Evolutionary conservation across 352 stramenopile genomes (phyloP).

Genomic region (Globisporangium irregulare): DNA sequence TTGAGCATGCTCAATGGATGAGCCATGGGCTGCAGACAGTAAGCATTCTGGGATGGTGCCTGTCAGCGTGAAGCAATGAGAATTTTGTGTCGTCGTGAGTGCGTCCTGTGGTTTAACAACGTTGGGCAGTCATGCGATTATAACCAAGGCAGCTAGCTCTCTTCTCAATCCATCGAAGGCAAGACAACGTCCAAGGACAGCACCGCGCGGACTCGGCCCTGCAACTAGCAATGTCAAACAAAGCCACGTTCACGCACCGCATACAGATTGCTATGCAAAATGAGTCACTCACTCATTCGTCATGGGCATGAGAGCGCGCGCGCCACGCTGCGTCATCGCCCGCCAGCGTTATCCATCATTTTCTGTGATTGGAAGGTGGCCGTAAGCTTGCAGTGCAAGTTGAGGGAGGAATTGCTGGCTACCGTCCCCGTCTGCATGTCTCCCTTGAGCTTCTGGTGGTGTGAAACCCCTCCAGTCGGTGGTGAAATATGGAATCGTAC

Average conservation of each 20-base stretch:
- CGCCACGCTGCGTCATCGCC: not conserved
- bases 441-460: not conserved
- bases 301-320: not conserved
- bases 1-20: no score
- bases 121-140: no score
- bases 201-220: not conserved
- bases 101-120: no score
- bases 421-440: not conserved
- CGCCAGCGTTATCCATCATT: constrained; percentile 2
- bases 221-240: not conserved
- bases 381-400: not conserved
- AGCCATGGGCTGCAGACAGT: no score
- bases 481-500: not conserved
- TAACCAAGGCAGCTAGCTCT: no score
- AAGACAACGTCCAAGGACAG: not conserved
- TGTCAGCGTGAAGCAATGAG: no score
- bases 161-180: no score
- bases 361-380: constrained; percentile 3
- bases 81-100: no score
- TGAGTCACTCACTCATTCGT: not conserved
- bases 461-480: not conserved
- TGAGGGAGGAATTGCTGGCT: not conserved
- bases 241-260: not conserved
- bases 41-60: no score
- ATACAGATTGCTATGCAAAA: not conserved